Conservation (phyloP, 495 filamentous ascomycete genomes). For the Melanomma pulvis-pyrius region DNA sequence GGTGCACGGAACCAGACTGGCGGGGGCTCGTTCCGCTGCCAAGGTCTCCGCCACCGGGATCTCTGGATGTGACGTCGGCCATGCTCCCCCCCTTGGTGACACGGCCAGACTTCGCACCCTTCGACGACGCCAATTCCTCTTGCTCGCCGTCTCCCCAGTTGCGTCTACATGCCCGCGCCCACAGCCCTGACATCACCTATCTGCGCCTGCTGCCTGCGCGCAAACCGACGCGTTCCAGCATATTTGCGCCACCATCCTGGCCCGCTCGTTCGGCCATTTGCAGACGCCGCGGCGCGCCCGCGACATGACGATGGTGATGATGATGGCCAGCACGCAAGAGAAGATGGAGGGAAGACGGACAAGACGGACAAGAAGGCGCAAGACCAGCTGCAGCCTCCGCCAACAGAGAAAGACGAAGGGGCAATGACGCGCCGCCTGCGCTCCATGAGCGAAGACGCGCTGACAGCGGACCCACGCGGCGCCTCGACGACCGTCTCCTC, state of each 20-base stretch:
- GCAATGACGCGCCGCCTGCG: constrained; percentile 75
- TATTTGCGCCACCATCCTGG: constrained; percentile 3
- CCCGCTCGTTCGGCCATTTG: constrained; percentile 5
- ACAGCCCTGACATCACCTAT: constrained; percentile 16
- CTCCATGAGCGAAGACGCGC: constrained; percentile 77
- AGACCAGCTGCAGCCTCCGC: no score
- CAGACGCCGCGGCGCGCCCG: constrained; percentile 14
- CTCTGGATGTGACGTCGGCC: neutral
- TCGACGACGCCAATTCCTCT: neutral
- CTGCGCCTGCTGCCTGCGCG: constrained; percentile 42
- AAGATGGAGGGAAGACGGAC: neutral
- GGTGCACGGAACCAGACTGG: no score
- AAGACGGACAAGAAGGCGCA: neutral
- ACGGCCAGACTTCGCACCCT: neutral
- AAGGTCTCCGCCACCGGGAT: neutral
- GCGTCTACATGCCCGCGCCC: constrained; percentile 28
- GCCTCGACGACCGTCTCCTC: constrained; percentile 77
- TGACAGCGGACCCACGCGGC: constrained; percentile 70
- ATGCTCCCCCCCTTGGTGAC: neutral
- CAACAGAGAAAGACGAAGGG: constrained; percentile 45
- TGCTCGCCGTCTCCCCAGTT: neutral
- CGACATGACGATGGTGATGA: constrained; percentile 14
- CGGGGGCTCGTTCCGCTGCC: neutral
- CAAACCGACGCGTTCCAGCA: constrained; percentile 1
- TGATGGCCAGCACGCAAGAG: neutral